Evolutionary conservation across 2,329 filamentous ascomycete genomes (phyloP).

Genomic region (Penicillium freii): DNA sequence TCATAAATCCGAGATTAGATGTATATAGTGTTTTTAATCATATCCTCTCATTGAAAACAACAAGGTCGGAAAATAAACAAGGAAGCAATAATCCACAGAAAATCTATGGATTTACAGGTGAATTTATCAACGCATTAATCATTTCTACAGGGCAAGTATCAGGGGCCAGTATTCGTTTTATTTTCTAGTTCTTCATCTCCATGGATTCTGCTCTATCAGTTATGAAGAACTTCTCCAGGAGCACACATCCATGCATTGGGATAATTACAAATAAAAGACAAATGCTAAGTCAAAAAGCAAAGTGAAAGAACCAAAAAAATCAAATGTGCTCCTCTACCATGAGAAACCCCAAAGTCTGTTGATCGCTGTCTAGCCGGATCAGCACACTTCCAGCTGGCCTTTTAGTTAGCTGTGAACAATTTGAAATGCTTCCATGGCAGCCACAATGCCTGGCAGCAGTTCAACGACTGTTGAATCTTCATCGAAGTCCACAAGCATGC

Average conservation of each 20-base stretch:
- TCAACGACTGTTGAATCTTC: background rate
- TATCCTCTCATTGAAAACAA: too few species aligned
- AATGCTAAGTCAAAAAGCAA: background rate
- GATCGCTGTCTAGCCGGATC: background rate
- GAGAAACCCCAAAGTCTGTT: background rate
- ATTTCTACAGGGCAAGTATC: background rate
- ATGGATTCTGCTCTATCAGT: background rate
- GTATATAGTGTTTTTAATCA: too few species aligned
- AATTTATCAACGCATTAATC: too few species aligned
- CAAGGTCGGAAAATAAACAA: too few species aligned
- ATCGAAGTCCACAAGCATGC: background rate
- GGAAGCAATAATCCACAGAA: too few species aligned
- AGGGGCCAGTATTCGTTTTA: background rate
- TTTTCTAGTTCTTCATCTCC: background rate
- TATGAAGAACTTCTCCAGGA: background rate
- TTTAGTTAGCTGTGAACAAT: background rate
- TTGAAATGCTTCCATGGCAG: background rate
- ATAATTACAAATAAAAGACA: background rate
- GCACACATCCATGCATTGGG: background rate
- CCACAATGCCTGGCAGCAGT: background rate
- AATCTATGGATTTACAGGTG: too few species aligned
- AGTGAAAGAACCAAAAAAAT: background rate
- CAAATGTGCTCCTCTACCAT: background rate
- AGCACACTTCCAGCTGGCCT: background rate
- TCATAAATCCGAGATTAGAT: too few species aligned